These are phyloP conservation scores for Themeda triandra DNA, from an alignment of 176 grass and related monocot species.

Conservation along the genomic window DNA sequence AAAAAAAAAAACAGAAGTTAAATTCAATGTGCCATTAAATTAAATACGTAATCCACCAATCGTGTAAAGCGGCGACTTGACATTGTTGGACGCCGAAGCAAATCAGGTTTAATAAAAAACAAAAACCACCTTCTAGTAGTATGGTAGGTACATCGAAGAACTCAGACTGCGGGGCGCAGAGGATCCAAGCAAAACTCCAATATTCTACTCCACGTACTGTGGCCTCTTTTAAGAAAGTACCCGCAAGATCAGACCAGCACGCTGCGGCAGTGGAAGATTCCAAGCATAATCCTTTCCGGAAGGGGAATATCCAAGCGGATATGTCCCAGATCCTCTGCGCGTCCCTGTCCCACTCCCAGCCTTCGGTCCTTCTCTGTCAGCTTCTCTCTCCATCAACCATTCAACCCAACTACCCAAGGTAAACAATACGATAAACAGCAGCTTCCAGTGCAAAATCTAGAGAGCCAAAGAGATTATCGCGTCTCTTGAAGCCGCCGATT, in stretches of 20 bases:
- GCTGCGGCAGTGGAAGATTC: conserved; percentile 42
- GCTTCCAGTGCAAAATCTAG: background rate
- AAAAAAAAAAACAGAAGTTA: no score
- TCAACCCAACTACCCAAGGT: background rate
- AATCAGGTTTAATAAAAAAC: no score
- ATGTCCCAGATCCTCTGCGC: conserved; percentile 48
- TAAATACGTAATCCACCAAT: background rate
- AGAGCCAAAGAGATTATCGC: background rate
- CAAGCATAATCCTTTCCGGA: conserved; percentile 22
- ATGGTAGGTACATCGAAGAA: no score
- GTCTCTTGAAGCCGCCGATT: background rate
- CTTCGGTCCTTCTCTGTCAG: background rate
- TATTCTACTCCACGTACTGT: background rate
- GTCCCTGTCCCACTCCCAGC: background rate
- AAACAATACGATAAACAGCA: background rate
- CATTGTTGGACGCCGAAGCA: background rate
- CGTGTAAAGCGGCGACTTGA: background rate
- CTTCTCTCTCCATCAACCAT: background rate
- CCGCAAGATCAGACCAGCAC: background rate
- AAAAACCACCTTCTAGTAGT: no score
- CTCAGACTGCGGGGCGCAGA: no score
- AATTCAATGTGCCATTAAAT: background rate
- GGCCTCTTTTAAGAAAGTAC: background rate
- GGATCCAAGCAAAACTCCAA: background rate
- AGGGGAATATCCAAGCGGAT: conserved; percentile 46